Evolutionary conservation across 1,139 yeast species (phyloP).

Genomic region (Lodderomyces metapsilosis): DNA sequence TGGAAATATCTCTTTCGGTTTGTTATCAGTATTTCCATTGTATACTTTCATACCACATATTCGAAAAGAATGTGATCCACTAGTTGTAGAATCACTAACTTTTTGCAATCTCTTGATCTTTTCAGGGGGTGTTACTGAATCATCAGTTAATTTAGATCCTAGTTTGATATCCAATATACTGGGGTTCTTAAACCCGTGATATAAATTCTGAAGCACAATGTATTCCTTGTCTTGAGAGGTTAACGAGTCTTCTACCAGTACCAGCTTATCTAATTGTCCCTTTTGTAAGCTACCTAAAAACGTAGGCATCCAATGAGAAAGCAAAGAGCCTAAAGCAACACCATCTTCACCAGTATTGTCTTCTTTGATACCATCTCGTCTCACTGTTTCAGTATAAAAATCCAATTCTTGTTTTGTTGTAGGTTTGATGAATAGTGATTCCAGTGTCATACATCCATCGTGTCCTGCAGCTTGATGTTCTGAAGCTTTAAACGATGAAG

Average conservation of each 20-base stretch:
- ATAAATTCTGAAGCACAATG: conserved; percentile 73
- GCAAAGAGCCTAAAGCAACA: conserved; percentile 29
- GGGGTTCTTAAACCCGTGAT: conserved; percentile 63
- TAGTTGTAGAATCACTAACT: conserved; percentile 73
- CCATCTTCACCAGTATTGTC: conserved; percentile 18
- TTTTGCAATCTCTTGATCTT: conserved; percentile 58
- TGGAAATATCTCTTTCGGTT: conserved; percentile 14
- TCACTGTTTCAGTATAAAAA: conserved; percentile 52
- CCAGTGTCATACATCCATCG: conserved; percentile 63
- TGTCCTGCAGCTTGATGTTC: conserved; percentile 84
- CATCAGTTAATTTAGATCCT: conserved; percentile 71
- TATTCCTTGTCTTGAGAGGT: conserved; percentile 20
- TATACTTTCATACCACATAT: conserved; percentile 85
- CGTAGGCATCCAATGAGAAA: conserved; percentile 55
- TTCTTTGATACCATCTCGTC: conserved; percentile 10
- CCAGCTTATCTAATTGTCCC: conserved; percentile 21
- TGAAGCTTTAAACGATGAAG: conserved; percentile 16
- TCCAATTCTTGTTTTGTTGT: conserved; percentile 62
- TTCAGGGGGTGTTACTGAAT: conserved; percentile 49
- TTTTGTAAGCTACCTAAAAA: conserved; percentile 38
- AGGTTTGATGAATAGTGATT: conserved; percentile 66
- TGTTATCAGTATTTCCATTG: conserved; percentile 13
- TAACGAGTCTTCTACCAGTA: background rate
- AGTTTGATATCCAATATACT: conserved; percentile 80
- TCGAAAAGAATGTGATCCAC: conserved; percentile 71